Conservation (phyloP, 1,284 basidiomycete species). For the Leccinum pallidistipes region DNA sequence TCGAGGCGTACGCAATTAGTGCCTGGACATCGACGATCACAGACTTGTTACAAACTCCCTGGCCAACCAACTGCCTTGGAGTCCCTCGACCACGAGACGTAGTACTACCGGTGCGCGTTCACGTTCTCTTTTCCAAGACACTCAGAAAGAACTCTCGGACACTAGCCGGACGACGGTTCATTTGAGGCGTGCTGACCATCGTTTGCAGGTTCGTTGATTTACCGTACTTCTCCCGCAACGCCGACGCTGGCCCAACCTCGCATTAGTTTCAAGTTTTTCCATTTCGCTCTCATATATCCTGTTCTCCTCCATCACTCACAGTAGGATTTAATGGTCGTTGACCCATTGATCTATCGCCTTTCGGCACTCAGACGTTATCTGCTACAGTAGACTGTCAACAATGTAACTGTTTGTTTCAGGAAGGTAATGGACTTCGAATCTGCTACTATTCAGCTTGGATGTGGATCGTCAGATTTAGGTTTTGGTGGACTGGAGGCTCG, state of each 20-base stretch:
- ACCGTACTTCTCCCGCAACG: no score
- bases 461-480: not conserved
- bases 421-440: not conserved
- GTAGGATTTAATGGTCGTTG: slow-evolving; percentile 1
- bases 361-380: slow-evolving; percentile 5
- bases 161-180: no score
- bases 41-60: no score
- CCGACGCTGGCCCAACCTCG: no score
- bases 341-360: slow-evolving; percentile 5
- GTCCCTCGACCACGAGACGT: no score
- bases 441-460: not conserved
- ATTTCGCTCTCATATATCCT: slow-evolving; percentile 3
- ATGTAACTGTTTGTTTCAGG: slow-evolving; percentile 6
- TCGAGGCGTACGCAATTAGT: not conserved
- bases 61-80: no score
- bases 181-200: no score
- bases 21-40: no score
- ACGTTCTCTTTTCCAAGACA: no score
- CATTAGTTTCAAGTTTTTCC: slow-evolving; percentile 1
- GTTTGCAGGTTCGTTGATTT: no score
- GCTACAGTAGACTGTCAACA: slow-evolving; percentile 12
- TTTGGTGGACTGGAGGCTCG: not conserved
- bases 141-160: no score
- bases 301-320: not conserved
- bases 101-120: no score